phyloP scores from a whole-genome alignment of 805 yeast species.

The Candida vaughaniae region DNA sequence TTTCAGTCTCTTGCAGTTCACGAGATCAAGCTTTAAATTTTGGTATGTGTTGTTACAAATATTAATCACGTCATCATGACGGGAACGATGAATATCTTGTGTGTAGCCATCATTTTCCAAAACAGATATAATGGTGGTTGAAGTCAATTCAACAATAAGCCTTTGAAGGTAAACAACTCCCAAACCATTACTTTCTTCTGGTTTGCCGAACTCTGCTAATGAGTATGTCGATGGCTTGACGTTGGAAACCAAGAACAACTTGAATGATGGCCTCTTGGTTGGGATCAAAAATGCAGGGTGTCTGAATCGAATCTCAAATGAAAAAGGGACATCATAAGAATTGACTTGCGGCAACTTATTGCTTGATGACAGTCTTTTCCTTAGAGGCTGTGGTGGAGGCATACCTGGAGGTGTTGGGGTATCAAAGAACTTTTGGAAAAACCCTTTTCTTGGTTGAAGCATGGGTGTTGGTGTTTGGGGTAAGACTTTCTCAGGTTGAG shows the following conservation, averaged over 20 bases:
- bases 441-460: slow-evolving; percentile 20
- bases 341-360: slow-evolving; percentile 20
- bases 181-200: slow-evolving; percentile 46
- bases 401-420: slow-evolving; percentile 5
- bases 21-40: slow-evolving; percentile 40
- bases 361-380: slow-evolving; percentile 7
- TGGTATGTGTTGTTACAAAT: slow-evolving; percentile 33
- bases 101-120: slow-evolving; percentile 21
- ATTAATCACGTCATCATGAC: slow-evolving; percentile 21
- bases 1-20: slow-evolving; percentile 26
- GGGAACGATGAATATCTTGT: slow-evolving; percentile 25
- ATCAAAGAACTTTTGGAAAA: slow-evolving; percentile 29
- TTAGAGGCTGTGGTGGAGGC: slow-evolving; percentile 12
- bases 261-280: slow-evolving; percentile 34
- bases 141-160: slow-evolving; percentile 31
- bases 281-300: slow-evolving; percentile 50
- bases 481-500: slow-evolving; percentile 16
- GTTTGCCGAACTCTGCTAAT: slow-evolving; percentile 27
- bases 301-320: slow-evolving; percentile 49
- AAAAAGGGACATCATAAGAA: slow-evolving; percentile 36
- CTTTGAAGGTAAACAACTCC: slow-evolving; percentile 45
- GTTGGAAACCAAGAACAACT: slow-evolving; percentile 28
- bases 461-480: slow-evolving; percentile 19
- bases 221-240: slow-evolving; percentile 29
- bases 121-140: slow-evolving; percentile 27